phyloP scores from a whole-genome alignment of 2,329 filamentous ascomycete species.

The Aurifilum marmelostoma region DNA sequence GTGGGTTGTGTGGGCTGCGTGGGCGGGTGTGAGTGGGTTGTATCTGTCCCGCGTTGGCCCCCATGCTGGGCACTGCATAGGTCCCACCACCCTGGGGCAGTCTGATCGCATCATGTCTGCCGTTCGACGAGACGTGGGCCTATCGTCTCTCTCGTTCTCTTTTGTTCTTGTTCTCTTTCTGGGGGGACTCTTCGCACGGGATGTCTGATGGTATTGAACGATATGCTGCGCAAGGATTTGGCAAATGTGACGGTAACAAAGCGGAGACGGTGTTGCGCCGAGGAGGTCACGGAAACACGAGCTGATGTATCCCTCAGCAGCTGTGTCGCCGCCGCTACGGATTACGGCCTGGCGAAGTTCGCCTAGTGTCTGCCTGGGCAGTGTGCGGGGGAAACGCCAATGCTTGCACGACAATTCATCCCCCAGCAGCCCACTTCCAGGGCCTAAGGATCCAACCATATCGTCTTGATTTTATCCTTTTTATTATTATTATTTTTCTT shows the following conservation, averaged over 20 bases:
- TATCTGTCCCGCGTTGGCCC: background rate
- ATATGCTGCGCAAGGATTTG: background rate
- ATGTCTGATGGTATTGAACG: background rate
- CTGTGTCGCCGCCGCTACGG: constrained; percentile 1
- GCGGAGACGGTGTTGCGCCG: background rate
- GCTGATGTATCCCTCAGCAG: background rate
- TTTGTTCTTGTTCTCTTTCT: too few relatives aligned
- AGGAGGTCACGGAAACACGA: background rate
- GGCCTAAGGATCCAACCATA: too few relatives aligned
- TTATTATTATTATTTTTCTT: background rate
- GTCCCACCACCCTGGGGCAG: too few relatives aligned
- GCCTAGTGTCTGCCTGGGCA: too few relatives aligned
- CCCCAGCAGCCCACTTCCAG: too few relatives aligned
- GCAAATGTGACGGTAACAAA: background rate
- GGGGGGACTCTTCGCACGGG: background rate
- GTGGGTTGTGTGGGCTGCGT: background rate
- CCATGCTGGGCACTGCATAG: background rate
- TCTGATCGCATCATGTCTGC: background rate
- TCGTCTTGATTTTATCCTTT: background rate
- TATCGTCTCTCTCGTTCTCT: background rate
- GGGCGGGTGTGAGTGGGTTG: background rate
- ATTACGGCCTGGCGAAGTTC: too few relatives aligned
- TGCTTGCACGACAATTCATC: too few relatives aligned
- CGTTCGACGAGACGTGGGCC: background rate
- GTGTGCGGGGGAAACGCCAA: background rate